Base-by-base conservation (phyloP, 2,329 filamentous ascomycete genomes). In the Aulographum hederae region DNA sequence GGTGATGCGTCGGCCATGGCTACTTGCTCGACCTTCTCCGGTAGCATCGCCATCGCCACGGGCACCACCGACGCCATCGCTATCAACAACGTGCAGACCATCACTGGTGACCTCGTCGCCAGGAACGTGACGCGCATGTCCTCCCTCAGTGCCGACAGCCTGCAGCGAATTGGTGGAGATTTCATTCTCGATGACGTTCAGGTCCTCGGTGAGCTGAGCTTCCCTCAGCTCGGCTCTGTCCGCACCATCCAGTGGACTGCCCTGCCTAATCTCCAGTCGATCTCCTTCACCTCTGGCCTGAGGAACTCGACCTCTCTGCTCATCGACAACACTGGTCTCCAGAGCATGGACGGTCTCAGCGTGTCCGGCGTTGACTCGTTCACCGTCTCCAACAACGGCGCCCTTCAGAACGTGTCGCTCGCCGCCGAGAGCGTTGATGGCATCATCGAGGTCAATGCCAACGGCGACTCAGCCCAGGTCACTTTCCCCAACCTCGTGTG, bases 341-440 rank as follows among this genome's bases (percentile, higher is more conserved):
- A 62, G 52, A 72, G 67, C 41, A 69, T 98, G 37, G 65, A 75
- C 42, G 84, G 82, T 48, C 78, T 98, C 52, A 78, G 82, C 52
- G 65, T 95, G 40, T 57, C 70, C 40, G 65, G 67, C n/a, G 74
- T 82, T 33, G 66, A 69, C 35, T 65, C 61, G 42, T 69, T 98
- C 52, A 64, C 79, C 53, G 77, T 98, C 57, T 77, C 80, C 68
- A 93, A 93, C 74, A 95, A 95, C 72, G 61, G 61, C 38, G 75
- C 77, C 50, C 67, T 98, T 44, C 70, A 68, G 50, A 64, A 63
- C 38, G 79, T 91, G 61, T 69, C 70, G 50, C 79, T 84, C 55
- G 69, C 78, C 51, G 66, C 95, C 36, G 66, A 66, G 53, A 86
- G 79, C 59, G 69, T 93, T 45, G 77, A 67, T 41, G 63, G 68